These are phyloP conservation scores for Prunus salicina DNA, from an alignment of 306 rosid species.

Conservation along the genomic window DNA sequence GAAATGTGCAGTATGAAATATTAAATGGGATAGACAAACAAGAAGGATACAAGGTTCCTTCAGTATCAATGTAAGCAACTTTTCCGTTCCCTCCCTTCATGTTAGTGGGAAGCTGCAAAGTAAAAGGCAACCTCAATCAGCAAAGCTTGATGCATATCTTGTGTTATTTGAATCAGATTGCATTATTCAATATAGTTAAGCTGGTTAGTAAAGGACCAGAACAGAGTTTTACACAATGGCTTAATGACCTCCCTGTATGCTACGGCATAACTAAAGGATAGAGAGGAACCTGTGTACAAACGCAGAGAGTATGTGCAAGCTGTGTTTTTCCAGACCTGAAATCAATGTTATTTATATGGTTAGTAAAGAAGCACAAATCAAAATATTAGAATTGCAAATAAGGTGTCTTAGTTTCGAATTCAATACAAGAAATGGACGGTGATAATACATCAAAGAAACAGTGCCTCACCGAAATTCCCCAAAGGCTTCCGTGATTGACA, in stretches of 20 bases:
- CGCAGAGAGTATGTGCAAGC: slow-evolving; percentile 96
- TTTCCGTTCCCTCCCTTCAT: slow-evolving; percentile 97
- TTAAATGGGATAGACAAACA: slow-evolving; percentile 14
- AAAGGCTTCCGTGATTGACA: slow-evolving; percentile 89
- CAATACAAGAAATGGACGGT: background rate
- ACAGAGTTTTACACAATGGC: background rate
- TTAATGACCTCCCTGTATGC: background rate
- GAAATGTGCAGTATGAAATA: background rate
- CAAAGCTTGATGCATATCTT: background rate
- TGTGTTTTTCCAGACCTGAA: slow-evolving; percentile 94
- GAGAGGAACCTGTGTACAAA: slow-evolving; percentile 79
- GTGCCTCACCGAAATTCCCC: slow-evolving; percentile 85
- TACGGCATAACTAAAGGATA: background rate
- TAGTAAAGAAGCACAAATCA: background rate
- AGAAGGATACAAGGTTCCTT: slow-evolving; percentile 89
- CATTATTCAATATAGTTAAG: background rate
- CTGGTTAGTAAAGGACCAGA: background rate
- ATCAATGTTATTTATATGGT: background rate
- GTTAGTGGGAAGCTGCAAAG: slow-evolving; percentile 71
- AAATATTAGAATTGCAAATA: background rate
- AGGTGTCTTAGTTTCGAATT: background rate
- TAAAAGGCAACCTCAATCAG: slow-evolving; percentile 21
- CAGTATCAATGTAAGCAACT: slow-evolving; percentile 97
- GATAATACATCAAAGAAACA: background rate
- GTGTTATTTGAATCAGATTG: background rate